Evolutionary conservation across 2,329 filamentous ascomycete genomes (phyloP).

Genomic region (Calonectria pauciramosa): DNA sequence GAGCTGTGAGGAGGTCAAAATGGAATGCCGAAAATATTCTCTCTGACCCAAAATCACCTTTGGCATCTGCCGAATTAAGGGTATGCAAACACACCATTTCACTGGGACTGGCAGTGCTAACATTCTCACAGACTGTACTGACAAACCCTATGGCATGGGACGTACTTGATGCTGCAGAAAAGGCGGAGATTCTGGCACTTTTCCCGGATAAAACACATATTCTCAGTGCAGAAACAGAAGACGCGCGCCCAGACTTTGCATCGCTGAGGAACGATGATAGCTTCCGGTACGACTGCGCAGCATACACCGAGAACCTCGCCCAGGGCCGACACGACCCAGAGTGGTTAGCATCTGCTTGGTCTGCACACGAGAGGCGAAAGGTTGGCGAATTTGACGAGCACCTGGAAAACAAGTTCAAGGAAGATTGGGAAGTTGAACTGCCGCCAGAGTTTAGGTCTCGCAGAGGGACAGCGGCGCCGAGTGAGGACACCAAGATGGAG

Average conservation of each 20-base stretch:
- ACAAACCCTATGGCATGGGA: constrained; percentile 56
- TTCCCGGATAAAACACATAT: constrained; percentile 57
- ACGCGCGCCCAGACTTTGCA: constrained; percentile 57
- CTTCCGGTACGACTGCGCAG: constrained; percentile 62
- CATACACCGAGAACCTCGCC: constrained; percentile 60
- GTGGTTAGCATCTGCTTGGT: constrained; percentile 67
- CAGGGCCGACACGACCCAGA: constrained; percentile 64
- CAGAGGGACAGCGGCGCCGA: background rate
- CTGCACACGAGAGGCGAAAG: constrained; percentile 63
- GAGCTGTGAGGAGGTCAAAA: constrained; percentile 48
- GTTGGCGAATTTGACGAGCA: constrained; percentile 65
- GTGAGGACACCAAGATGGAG: constrained; percentile 33
- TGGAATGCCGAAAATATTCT: constrained; percentile 54
- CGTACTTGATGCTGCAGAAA: constrained; percentile 50
- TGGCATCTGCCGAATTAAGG: constrained; percentile 55
- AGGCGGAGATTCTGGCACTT: constrained; percentile 52
- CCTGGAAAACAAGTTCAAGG: constrained; percentile 59
- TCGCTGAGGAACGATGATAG: constrained; percentile 61
- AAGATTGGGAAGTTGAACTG: constrained; percentile 62
- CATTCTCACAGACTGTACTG: constrained; percentile 50
- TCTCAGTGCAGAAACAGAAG: constrained; percentile 49
- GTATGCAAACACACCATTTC: constrained; percentile 41
- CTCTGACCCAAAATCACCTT: constrained; percentile 54
- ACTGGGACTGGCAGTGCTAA: background rate
- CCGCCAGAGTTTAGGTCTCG: constrained; percentile 49